Conservation (phyloP, 139 green algal genomes). For the Raphidocelis subcapitata region DNA sequence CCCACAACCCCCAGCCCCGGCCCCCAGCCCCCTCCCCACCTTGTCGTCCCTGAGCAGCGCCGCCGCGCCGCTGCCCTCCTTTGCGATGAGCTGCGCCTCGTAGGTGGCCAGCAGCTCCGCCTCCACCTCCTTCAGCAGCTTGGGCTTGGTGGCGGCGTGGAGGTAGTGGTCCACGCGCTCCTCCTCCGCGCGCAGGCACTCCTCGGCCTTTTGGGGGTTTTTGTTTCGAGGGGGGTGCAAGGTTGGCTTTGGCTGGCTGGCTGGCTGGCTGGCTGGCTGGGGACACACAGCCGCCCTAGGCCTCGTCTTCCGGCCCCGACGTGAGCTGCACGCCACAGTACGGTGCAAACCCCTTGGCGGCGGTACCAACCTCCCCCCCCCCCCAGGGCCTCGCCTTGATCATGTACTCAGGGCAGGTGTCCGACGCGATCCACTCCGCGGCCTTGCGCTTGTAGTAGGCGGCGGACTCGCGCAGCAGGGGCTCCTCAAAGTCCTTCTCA, state of each 20-base stretch:
- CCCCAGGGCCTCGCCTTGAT: conserved; percentile 63
- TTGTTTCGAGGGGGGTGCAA: too few relatives aligned
- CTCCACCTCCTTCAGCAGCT: conserved; percentile 90
- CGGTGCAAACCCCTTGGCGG: too few relatives aligned
- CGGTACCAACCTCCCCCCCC: too few relatives aligned
- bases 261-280: too few relatives aligned
- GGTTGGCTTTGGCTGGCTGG: too few relatives aligned
- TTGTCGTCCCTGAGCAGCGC: conserved; percentile 96
- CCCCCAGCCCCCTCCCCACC: conserved; percentile 31
- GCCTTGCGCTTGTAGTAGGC: conserved; percentile 87
- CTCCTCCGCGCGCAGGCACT: conserved; percentile 87
- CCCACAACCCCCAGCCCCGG: too few relatives aligned
- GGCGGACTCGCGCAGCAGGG: conserved; percentile 77
- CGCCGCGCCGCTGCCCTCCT: conserved; percentile 89
- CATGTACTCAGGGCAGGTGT: conserved; percentile 97
- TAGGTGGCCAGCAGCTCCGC: conserved; percentile 86
- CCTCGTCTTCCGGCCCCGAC: too few relatives aligned
- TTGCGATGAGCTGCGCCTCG: conserved; percentile 89
- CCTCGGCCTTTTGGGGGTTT: conserved; percentile 62
- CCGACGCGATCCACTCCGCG: conserved; percentile 77
- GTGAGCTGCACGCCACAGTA: too few relatives aligned
- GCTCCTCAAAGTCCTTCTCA: conserved; percentile 93
- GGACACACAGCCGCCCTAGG: too few relatives aligned
- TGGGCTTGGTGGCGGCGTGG: conserved; percentile 79
- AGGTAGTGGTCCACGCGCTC: conserved; percentile 93